Evolutionary conservation across 2,329 filamentous ascomycete species (phyloP), one percentile per base, ranked within the genome.

Genomic region (Aspergillus neoniger): DNA sequence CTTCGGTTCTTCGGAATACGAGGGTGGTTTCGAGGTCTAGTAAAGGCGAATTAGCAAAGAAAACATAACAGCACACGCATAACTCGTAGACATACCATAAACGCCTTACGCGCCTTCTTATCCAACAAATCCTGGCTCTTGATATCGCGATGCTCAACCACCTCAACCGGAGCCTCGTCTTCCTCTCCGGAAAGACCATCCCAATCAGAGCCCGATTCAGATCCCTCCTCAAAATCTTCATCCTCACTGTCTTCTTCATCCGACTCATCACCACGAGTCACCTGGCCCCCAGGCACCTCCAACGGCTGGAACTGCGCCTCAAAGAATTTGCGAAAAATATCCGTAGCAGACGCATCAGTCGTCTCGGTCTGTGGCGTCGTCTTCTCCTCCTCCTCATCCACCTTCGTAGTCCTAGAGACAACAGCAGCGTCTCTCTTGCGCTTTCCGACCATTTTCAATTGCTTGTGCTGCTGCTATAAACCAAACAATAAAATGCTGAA

Each of bases 301-400:
- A 96, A 76, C 8, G 94, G 92, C 72, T 87, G 86, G 79, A 97
- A 98, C 72, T 90, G 88, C 28, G 91, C 86, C 77, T 97, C 95
- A 72, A 98, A 98, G 73, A 94, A 90, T 67, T 86, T 86, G 60
- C 88, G 87, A 70, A 99, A 91, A 60, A 93, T 84, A 58, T 89
- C 91, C 67, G 91, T 87, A 12, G 90, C 83, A 60, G 88, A 83
- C 65, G 85, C 80, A 43, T 79, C 74, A 1, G 69, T 59, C 23
- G 65, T 66, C 30, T 66, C 32, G 0, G 32, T 62, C 5, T 66
- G 62, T 30, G 66, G 60, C 28, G 67, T 58, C 32, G 32, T 36
- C 32, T 14, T 36, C 39, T 70, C 70, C 41, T 65, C 41, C 32
- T 69, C 70, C 52, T 65, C 9, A 30, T 30, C 63, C 38, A 52